Base-by-base conservation (phyloP, 345 rosid genomes). In the Rubroshorea leprosula region DNA sequence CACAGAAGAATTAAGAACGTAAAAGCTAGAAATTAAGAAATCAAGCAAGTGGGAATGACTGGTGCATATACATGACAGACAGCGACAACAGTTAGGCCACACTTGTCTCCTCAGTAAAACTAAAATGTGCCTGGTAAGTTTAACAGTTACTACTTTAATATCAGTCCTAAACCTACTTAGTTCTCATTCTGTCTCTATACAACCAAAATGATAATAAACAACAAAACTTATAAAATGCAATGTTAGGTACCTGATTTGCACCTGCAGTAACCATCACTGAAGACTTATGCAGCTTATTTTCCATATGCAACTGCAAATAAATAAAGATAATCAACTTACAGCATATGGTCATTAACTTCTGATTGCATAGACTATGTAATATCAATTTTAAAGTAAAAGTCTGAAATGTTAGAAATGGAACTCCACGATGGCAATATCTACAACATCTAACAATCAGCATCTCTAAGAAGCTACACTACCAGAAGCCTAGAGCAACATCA, bases 201-300 rank as follows among this genome's bases (percentile, higher is more conserved):
- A 56, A 6, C 27, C 25, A 4, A 48, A 18, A 35, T 20, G 2
- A 2, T 9, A 66, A 59, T 51, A 46, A 69, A 49, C 44, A 66
- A 41, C 20, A 47, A 43, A 50, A 41, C 21, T 49, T 39, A 23
- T 15, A 41, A 5, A 58, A 23, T 44, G 9, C 9, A 43, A 5
- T 55, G 31, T n/a, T 19, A 12, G 5, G 57, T 48, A 89, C 96
- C 95, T 89, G 99, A 70, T 93, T 93, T 74, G 97, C 99, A 57
- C 99, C 97, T 4, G 99, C 83, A 64, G 99, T 93, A 57, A 89
- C 99, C 85, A 93, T 88, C 61, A 93, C 97, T 0, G 77, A 74
- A 22, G 99, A 93, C 51, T 78, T 83, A 49, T 63, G 70, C 61
- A 89, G 71, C 55, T 85, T 87, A 69, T 93, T 93, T 67, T 93